phyloP scores from a whole-genome alignment of 768 basidiomycete genomes.

The Pulveroboletus sp. region DNA sequence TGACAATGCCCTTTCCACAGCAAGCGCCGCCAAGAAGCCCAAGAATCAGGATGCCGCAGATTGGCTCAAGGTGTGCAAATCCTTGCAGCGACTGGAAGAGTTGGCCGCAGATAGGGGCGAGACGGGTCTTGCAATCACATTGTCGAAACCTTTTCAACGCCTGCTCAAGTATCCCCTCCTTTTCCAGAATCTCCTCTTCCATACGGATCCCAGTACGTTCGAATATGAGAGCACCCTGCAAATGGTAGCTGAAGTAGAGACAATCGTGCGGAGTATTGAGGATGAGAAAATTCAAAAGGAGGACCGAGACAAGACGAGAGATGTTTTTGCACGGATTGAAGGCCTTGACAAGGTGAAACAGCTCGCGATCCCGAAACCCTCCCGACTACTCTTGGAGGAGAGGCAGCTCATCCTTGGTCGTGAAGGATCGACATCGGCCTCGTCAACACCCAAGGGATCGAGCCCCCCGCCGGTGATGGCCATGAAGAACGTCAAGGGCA shows the following conservation, averaged over 20 bases:
- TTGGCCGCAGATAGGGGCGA: slow-evolving; percentile 82
- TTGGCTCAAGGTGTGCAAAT: slow-evolving; percentile 73
- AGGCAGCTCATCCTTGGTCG: slow-evolving; percentile 43
- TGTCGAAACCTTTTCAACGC: slow-evolving; percentile 96
- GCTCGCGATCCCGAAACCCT: slow-evolving; percentile 85
- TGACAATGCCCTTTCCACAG: slow-evolving; percentile 66
- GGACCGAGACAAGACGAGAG: slow-evolving; percentile 90
- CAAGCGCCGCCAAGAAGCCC: slow-evolving; percentile 63
- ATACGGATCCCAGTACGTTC: slow-evolving; percentile 94
- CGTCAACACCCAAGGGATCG: slow-evolving; percentile 22
- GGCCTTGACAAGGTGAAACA: slow-evolving; percentile 93
- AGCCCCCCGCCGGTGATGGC: slow-evolving; percentile 35
- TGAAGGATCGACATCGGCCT: slow-evolving; percentile 17
- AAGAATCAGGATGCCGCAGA: slow-evolving; percentile 79
- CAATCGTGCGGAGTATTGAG: slow-evolving; percentile 93
- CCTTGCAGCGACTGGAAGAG: slow-evolving; percentile 74
- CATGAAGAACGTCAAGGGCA: slow-evolving; percentile 64
- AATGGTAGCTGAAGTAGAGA: slow-evolving; percentile 97
- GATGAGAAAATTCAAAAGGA: slow-evolving; percentile 98
- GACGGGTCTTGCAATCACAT: slow-evolving; percentile 88
- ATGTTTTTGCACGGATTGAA: slow-evolving; percentile 94
- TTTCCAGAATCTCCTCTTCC: slow-evolving; percentile 95
- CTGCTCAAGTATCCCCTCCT: slow-evolving; percentile 95
- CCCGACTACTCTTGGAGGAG: slow-evolving; percentile 84
- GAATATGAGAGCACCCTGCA: slow-evolving; percentile 95